Evolutionary conservation across 495 filamentous ascomycete species (phyloP).

Genomic region (Penicillium soppii): DNA sequence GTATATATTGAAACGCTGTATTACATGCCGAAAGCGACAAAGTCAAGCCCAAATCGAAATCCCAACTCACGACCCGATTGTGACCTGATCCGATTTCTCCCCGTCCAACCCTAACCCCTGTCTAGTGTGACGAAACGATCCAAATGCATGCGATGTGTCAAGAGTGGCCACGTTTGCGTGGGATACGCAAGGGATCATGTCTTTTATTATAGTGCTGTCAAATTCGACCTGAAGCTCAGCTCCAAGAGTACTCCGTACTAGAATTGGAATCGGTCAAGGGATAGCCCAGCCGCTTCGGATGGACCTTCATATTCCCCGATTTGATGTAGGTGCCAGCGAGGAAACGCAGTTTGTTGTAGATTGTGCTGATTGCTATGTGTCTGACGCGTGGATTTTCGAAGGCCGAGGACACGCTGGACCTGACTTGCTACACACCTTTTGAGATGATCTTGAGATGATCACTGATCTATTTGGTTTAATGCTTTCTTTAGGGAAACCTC

Average conservation of each 20-base stretch:
- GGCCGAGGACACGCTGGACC: background rate
- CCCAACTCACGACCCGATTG: background rate
- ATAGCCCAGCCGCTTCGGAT: background rate
- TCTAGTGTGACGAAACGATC: conserved; percentile 29
- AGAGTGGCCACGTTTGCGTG: conserved; percentile 27
- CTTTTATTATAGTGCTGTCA: too few species aligned
- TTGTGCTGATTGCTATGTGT: conserved; percentile 15
- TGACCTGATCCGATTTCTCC: conserved; percentile 2
- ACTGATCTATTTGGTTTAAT: too few species aligned
- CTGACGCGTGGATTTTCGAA: conserved; percentile 5
- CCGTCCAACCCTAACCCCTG: conserved; percentile 11
- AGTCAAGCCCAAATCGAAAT: conserved; percentile 3
- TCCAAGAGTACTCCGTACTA: too few species aligned
- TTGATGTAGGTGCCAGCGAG: conserved; percentile 15
- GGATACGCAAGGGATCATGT: conserved; percentile 24
- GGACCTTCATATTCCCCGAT: conserved; percentile 12
- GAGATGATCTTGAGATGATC: too few species aligned
- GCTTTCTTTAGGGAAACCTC: too few species aligned
- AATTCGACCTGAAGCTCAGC: too few species aligned
- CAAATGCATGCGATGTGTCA: conserved; percentile 26
- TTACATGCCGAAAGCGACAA: conserved; percentile 26
- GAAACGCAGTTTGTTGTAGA: conserved; percentile 15
- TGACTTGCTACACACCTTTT: too few species aligned
- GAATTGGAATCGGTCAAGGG: too few species aligned
- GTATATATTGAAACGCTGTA: conserved; percentile 25